Percentiles rank a stretch among this genome's conserved stretches.
These are phyloP conservation scores for Candida neerlandica DNA, from an alignment of 1,139 yeast species.

Conservation along the genomic window DNA sequence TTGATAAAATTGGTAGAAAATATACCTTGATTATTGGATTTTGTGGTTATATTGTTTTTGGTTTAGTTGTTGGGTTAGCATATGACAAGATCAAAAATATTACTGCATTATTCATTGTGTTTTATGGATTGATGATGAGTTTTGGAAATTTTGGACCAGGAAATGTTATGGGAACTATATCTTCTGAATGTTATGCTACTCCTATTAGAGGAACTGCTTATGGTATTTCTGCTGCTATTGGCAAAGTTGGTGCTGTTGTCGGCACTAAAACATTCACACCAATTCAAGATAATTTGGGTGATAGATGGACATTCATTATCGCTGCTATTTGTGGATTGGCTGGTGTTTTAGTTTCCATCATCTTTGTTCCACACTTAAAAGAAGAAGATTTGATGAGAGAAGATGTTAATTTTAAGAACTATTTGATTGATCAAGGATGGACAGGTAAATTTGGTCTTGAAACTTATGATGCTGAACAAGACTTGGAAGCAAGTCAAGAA, in stretches of 20 bases:
- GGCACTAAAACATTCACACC: slow-evolving; percentile 51
- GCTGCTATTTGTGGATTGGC: slow-evolving; percentile 69
- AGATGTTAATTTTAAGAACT: slow-evolving; percentile 64
- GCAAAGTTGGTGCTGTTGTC: slow-evolving; percentile 54
- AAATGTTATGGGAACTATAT: slow-evolving; percentile 66
- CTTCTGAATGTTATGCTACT: slow-evolving; percentile 73
- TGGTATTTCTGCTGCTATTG: slow-evolving; percentile 51
- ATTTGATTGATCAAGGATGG: slow-evolving; percentile 67
- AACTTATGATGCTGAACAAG: slow-evolving; percentile 24
- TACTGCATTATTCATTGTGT: slow-evolving; percentile 46
- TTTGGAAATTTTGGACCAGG: slow-evolving; percentile 79
- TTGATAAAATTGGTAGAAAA: slow-evolving; percentile 48
- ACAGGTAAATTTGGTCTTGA: slow-evolving; percentile 56
- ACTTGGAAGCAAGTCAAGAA: slow-evolving; percentile 12
- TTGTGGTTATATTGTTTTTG: slow-evolving; percentile 48
- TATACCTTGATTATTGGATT: slow-evolving; percentile 51
- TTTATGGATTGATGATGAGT: slow-evolving; percentile 48
- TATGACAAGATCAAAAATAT: slow-evolving; percentile 43
- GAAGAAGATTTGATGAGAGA: slow-evolving; percentile 70
- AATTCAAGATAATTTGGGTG: slow-evolving; percentile 36
- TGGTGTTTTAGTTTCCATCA: slow-evolving; percentile 60
- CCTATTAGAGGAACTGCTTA: slow-evolving; percentile 72
- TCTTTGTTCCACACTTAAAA: slow-evolving; percentile 66
- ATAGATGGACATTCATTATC: slow-evolving; percentile 50
- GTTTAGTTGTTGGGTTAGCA: slow-evolving; percentile 51